Percentiles rank a stretch among this genome's conserved stretches.
phyloP scores from a whole-genome alignment of 345 rosid species.

The Gossypium longicalyx region DNA sequence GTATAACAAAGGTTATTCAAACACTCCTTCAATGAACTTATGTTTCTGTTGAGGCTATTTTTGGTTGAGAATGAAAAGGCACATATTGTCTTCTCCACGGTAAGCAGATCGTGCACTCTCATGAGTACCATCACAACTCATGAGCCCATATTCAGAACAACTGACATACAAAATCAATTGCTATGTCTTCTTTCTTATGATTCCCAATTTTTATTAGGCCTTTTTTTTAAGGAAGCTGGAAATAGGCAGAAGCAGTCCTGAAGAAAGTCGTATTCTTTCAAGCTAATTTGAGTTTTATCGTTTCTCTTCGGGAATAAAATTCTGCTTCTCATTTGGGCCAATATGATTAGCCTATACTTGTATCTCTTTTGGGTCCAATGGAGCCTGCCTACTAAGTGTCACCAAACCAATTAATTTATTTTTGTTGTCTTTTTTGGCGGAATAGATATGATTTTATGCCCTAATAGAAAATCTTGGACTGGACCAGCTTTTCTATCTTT shows the following conservation, averaged over 20 bases:
- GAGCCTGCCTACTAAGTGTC: neutral
- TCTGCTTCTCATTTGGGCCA: neutral
- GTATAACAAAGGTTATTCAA: no score
- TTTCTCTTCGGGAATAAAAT: no score
- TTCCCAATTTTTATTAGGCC: neutral
- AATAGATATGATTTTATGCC: neutral
- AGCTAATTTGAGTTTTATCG: no score
- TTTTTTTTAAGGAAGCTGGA: neutral
- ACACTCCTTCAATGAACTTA: no score
- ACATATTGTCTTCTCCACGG: no score
- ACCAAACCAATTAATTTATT: neutral
- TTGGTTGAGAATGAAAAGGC: no score
- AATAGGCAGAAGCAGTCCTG: no score
- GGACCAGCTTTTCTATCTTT: neutral
- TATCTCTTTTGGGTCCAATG: neutral
- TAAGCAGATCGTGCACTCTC: neutral
- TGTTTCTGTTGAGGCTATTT: no score
- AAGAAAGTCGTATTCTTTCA: no score
- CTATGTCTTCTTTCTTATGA: neutral
- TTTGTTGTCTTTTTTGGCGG: neutral
- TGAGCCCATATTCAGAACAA: constrained; percentile 1
- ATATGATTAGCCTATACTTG: neutral
- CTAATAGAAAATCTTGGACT: neutral
- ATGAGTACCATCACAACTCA: neutral
- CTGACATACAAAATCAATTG: constrained; percentile 11